phyloP scores from a whole-genome alignment of 495 filamentous ascomycete genomes.

The Poronia punctata region DNA sequence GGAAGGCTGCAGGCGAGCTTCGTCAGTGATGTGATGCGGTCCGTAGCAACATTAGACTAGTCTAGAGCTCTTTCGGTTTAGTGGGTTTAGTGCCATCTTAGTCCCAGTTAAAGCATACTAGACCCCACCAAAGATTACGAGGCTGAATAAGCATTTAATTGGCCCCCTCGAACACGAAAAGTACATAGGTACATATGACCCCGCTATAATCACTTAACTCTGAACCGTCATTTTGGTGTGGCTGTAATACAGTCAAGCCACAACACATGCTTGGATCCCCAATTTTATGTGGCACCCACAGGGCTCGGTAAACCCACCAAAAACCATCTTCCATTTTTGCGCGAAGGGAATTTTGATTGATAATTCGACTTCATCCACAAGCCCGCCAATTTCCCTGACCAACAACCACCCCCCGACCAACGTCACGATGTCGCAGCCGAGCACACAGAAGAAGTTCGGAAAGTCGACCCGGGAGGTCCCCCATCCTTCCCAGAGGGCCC shows the following conservation, averaged over 20 bases:
- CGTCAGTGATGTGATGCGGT: constrained; percentile 14
- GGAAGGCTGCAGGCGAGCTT: constrained; percentile 27
- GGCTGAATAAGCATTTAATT: too few species aligned
- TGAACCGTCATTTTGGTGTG: background rate
- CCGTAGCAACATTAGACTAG: background rate
- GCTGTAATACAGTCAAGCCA: constrained; percentile 13
- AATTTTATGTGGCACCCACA: constrained; percentile 23
- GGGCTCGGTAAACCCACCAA: constrained; percentile 33
- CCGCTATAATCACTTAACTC: too few species aligned
- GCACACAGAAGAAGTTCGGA: constrained; percentile 90
- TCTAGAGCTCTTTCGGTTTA: constrained; percentile 1
- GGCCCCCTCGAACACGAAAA: too few species aligned
- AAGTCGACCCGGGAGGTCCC: constrained; percentile 91
- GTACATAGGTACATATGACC: background rate
- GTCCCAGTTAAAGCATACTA: background rate
- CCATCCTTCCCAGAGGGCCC: constrained; percentile 77
- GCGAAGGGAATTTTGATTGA: constrained; percentile 26
- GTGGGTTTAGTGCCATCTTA: too few species aligned
- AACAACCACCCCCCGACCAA: constrained; percentile 25
- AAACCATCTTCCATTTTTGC: constrained; percentile 28
- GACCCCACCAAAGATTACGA: constrained; percentile 2
- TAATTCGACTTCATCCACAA: constrained; percentile 25
- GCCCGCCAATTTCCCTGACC: constrained; percentile 27
- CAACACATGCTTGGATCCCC: constrained; percentile 8
- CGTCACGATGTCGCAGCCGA: constrained; percentile 60